Percentiles rank a stretch among this genome's conserved stretches.
Conservation (phyloP, 2,329 filamentous ascomycete species). For the Calycina herbarum region DNA sequence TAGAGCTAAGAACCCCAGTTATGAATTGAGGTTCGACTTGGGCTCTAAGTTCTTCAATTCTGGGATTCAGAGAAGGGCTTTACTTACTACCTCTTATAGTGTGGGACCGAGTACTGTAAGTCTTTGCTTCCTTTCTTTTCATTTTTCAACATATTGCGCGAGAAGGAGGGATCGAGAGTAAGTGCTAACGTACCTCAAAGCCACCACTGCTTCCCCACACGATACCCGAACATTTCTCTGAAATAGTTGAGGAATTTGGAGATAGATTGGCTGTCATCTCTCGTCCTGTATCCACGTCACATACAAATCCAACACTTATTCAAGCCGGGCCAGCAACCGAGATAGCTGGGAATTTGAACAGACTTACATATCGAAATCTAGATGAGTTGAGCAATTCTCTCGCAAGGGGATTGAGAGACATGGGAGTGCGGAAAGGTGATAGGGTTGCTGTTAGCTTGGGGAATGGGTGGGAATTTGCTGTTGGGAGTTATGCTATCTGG, state of each 20-base stretch:
- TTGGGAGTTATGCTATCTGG: constrained; percentile 85
- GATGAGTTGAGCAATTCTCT: constrained; percentile 75
- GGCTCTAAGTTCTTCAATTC: too few species aligned
- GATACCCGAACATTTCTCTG: constrained; percentile 70
- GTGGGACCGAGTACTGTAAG: constrained; percentile 39
- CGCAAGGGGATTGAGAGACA: constrained; percentile 65
- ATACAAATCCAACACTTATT: constrained; percentile 38
- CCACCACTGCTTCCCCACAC: constrained; percentile 67
- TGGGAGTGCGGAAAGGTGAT: constrained; percentile 79
- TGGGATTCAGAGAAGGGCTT: background rate
- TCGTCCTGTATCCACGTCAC: constrained; percentile 33
- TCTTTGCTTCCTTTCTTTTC: constrained; percentile 15
- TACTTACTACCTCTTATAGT: constrained; percentile 36
- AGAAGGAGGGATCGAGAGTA: too few species aligned
- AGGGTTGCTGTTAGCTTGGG: constrained; percentile 84
- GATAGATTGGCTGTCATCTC: constrained; percentile 61
- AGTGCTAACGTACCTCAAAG: constrained; percentile 41
- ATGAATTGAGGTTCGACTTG: too few species aligned
- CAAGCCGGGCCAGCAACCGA: constrained; percentile 39
- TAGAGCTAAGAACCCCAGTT: too few species aligned
- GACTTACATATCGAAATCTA: constrained; percentile 71
- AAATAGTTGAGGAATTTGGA: constrained; percentile 62
- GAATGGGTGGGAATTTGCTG: constrained; percentile 81
- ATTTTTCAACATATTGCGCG: background rate
- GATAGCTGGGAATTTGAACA: background rate